A percentile compares a stretch with the other conserved stretches of the same genome.
Conservation (phyloP, 805 yeast genomes). For the Suhomyces sp. region DNA sequence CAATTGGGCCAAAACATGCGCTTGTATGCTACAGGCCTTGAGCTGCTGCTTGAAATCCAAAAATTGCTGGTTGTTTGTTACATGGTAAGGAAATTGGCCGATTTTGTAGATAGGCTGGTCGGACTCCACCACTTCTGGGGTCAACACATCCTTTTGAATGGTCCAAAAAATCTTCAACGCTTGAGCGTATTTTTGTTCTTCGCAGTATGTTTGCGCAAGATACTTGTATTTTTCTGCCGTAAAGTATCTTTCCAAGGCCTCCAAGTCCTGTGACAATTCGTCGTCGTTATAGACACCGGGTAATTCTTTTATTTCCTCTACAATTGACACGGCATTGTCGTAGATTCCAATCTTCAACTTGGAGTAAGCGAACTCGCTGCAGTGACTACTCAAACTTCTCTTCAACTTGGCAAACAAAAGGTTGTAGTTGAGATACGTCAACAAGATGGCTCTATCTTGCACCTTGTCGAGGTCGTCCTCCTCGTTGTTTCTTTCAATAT, state of each 20-base stretch:
- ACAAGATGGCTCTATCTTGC: conserved; percentile 70
- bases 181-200: conserved; percentile 40
- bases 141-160: conserved; percentile 18
- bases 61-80: conserved; percentile 39
- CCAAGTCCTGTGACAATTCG: conserved; percentile 54
- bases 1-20: conserved; percentile 47
- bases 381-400: conserved; percentile 51
- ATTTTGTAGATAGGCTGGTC: conserved; percentile 28
- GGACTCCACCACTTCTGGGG: neutral
- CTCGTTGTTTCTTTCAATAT: conserved; percentile 47
- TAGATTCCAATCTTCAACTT: conserved; percentile 29
- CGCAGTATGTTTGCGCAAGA: conserved; percentile 46
- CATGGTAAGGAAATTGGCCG: conserved; percentile 38
- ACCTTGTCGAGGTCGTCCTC: conserved; percentile 55
- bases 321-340: conserved; percentile 50
- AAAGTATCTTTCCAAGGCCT: conserved; percentile 47
- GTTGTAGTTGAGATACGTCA: conserved; percentile 73
- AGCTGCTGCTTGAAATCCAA: conserved; percentile 18
- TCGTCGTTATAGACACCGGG: conserved; percentile 94
- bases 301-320: conserved; percentile 64
- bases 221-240: conserved; percentile 39
- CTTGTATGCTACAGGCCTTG: conserved; percentile 15
- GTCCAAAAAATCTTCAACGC: conserved; percentile 43
- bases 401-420: conserved; percentile 62
- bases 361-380: conserved; percentile 31